Base-by-base conservation (phyloP, 805 yeast species). In the Wickerhamiella azyma region DNA sequence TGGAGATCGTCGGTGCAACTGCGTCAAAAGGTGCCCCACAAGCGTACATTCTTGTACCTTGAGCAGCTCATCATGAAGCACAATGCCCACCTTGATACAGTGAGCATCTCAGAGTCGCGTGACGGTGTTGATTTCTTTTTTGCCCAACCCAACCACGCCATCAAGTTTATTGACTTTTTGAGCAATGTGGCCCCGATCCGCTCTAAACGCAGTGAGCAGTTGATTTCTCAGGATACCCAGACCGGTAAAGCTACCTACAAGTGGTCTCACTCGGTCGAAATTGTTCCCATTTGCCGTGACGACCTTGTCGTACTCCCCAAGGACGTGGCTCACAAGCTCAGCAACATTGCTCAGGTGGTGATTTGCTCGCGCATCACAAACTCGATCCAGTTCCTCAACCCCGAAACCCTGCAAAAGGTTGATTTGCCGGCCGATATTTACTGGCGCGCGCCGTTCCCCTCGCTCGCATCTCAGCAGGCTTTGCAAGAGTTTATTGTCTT, bases 1-100 rank as follows among this genome's bases (percentile, higher is more conserved):
- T 92, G 98, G 98, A 81, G 92, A 65, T 96, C 99, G 28, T 77
- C 89, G 26, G 94, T 94, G 32, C 99, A 92, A 69, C 82, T 94
- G 57, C 81, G 99, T 68, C 99, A 92, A 66, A 92, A 94, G 63
- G 98, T 92, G 32, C 77, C 85, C 14, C 98, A 92, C 66, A 92
- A 92, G 68, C 81, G 96, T 72, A 92, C 99, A 8, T 89, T 92
- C 64, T 74, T 89, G 63, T 92, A 85, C 60, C 75, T 92, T 57
- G 99, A 92, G 69, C 99, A 92, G 68, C 72, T 94, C 64, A 92
- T 92, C 57, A 72, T 92, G 65, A 86, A 74, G 62, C 94, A 85
- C 63, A 83, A 81, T 59, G 96, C 96, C 5, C 97, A 92, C 62
- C 77, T 81, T 50, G 94, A 88, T 61, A 89, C 97, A 46, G 81